Evolutionary conservation across 2,329 filamentous ascomycete genomes (phyloP), one percentile per base, ranked within the genome.

Genomic region (Diaporthe capsici): DNA sequence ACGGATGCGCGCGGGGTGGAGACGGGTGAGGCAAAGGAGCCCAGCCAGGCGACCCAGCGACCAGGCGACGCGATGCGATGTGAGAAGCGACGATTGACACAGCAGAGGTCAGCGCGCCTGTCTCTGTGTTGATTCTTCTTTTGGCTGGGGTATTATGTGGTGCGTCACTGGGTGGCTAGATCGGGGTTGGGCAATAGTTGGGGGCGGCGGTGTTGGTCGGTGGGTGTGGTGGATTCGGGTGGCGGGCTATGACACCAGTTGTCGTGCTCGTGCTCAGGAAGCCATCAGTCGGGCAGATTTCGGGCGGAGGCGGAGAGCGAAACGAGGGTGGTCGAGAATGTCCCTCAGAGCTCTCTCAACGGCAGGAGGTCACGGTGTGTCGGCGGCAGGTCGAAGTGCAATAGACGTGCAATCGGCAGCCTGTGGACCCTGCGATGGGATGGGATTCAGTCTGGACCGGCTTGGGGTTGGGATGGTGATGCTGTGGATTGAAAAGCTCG

Each of bases 1-100:
- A 74, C 74, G 73, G 63, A 77, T 75, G 83, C 81, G 86, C 85
- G 83, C 84, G 80, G 81, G 68, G 75, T 75, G 67, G 76, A 34
- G 60, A 55, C 55, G 71, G 61, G 61, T 34, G 55, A 74, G 58
- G 55, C 73, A 49, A 55, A 55, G 42, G 60, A 49, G 47, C 31
- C 65, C 31, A n/a, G 31, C 65, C 65, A 55, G 65, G 65, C 65
- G 65, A 68, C 65, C 65, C 65, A 68, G 53, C 76, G 72, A 73
- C 74, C 53, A 74, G 57, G 63, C 72, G 65, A 74, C 53, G 72
- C 61, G 49, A 61, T 68, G 47, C 65, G 65, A 68, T 51, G n/a
- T 34, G 47, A 51, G 39, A 20, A 47, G 63, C 28, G 17, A 68
- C 31, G 63, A 49, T 71, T 71, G 72, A 74, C 72, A 71, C 34